These are phyloP conservation scores for Mortierella sp. DNA, from an alignment of 371 early-diverging fungal genomes.

Conservation along the genomic window DNA sequence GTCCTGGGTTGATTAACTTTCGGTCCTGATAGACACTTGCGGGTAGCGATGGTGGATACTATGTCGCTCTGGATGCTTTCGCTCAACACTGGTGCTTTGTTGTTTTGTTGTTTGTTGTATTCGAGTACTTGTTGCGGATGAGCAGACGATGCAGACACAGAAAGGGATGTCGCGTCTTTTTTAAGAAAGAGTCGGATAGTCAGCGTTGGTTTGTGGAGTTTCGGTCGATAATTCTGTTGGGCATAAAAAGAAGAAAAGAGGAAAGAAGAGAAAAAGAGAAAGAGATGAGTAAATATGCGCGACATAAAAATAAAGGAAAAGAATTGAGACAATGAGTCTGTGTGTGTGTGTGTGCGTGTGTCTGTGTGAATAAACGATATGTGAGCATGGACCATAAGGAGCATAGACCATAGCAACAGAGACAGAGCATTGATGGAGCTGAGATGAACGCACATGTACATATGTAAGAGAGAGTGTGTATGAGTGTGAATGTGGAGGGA, in stretches of 20 bases:
- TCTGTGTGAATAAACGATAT: not conserved
- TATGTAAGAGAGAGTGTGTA: not conserved
- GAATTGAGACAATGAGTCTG: not conserved
- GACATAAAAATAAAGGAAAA: not conserved
- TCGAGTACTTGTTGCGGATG: not conserved
- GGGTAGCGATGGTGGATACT: not conserved
- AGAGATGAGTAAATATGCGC: not conserved
- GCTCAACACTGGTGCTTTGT: not conserved
- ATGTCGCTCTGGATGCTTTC: slow-evolving; percentile 5
- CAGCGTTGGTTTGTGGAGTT: not conserved
- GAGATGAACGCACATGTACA: not conserved
- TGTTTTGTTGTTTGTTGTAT: not conserved
- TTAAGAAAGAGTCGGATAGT: not conserved
- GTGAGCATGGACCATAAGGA: slow-evolving; percentile 2
- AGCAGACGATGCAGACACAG: not conserved
- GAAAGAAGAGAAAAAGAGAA: not conserved
- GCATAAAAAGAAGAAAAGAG: not conserved
- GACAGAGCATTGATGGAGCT: too few relatives aligned
- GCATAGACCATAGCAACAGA: slow-evolving; percentile 9
- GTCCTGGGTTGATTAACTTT: slow-evolving; percentile 8
- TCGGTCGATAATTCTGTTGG: not conserved
- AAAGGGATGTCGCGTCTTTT: slow-evolving; percentile 19
- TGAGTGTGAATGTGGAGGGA: too few relatives aligned
- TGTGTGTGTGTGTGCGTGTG: not conserved
- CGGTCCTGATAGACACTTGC: slow-evolving; percentile 18